Conservation (phyloP, 805 yeast species). For the Wickerhamiella musiphila region DNA sequence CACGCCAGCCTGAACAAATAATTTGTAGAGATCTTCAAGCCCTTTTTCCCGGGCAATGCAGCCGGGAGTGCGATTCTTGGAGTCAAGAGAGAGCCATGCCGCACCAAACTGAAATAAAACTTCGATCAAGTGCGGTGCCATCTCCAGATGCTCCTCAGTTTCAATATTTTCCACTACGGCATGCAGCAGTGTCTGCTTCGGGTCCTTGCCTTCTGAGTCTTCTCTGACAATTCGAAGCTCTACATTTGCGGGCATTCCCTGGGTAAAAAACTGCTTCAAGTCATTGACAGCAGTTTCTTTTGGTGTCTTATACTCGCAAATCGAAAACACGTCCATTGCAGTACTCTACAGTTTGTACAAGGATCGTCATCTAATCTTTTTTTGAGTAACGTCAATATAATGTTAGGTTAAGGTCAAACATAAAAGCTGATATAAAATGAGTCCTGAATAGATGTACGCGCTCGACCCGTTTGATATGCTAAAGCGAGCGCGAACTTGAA, state of each 20-base stretch:
- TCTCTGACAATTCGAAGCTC: constrained; percentile 13
- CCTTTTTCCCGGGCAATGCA: constrained; percentile 46
- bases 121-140: constrained; percentile 33
- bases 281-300: constrained; percentile 12
- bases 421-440: too few species aligned
- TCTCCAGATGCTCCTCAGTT: constrained; percentile 5
- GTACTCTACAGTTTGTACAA: too few species aligned
- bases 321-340: constrained; percentile 12
- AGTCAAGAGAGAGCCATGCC: constrained; percentile 74
- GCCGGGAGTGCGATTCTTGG: constrained; percentile 64
- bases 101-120: constrained; percentile 71
- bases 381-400: too few species aligned
- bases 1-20: constrained; percentile 68
- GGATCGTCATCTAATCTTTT: too few species aligned
- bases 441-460: too few species aligned
- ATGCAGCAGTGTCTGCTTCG: constrained; percentile 12
- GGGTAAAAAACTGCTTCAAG: constrained; percentile 9
- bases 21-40: constrained; percentile 25
- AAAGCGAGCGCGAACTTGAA: too few species aligned
- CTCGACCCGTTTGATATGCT: too few species aligned
- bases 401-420: too few species aligned
- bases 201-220: constrained; percentile 8
- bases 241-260: constrained; percentile 17
- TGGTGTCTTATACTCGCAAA: constrained; percentile 12
- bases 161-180: too few species aligned